Percentiles rank a stretch among this genome's conserved stretches.
Conservation (phyloP, 352 stramenopile genomes). For the Globisporangium recalcitrans region DNA sequence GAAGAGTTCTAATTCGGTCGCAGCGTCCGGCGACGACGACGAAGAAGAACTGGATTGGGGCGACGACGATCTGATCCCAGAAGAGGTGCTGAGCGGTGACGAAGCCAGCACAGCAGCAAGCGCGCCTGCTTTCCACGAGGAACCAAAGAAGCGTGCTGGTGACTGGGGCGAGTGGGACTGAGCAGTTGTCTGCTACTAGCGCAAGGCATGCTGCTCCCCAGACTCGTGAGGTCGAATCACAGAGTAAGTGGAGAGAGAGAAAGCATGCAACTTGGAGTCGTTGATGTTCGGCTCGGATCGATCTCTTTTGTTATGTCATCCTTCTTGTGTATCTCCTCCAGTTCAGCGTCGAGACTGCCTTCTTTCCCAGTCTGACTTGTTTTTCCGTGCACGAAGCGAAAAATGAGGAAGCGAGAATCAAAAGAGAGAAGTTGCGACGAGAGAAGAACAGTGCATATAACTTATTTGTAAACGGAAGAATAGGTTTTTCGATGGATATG, state of each 20-base stretch:
- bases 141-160: conserved; percentile 39
- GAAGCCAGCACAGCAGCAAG: conserved; percentile 17
- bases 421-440: background rate
- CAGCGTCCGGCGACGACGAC: conserved; percentile 17
- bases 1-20: background rate
- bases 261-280: background rate
- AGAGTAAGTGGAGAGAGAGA: background rate
- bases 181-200: background rate
- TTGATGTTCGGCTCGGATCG: background rate
- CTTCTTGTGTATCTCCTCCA: background rate
- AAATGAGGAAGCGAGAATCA: background rate
- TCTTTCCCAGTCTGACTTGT: background rate
- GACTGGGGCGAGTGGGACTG: conserved; percentile 75
- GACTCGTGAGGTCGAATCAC: conserved; percentile 7
- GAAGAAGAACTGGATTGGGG: conserved; percentile 62
- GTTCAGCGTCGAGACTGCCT: background rate
- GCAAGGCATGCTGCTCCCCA: background rate
- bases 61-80: conserved; percentile 42
- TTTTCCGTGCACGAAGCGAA: background rate
- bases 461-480: conserved; percentile 14
- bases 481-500: conserved; percentile 4
- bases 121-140: conserved; percentile 19
- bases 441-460: conserved; percentile 9
- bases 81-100: conserved; percentile 16
- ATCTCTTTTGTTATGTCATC: background rate